Evolutionary conservation across 164 flowering plant species (phyloP), one percentile per base, ranked within the genome.

Genomic region (Aristolochia fimbriata): DNA sequence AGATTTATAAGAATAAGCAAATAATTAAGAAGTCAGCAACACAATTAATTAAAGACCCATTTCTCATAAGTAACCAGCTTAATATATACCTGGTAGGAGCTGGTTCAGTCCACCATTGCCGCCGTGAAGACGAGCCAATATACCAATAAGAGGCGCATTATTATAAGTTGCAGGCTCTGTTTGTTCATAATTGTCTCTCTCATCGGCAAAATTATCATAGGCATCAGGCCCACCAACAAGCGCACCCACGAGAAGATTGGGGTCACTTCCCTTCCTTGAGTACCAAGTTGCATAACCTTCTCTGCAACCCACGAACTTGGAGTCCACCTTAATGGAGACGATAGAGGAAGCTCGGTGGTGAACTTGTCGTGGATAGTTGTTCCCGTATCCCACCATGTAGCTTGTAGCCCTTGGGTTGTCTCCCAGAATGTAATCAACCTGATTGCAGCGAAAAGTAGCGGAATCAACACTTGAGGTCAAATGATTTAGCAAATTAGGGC

Each of bases 131-230:
- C 98, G 71, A 2, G 98, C 96, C 66, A 92, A 65, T 7, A 86
- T 37, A 14, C 98, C 98, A 19, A 92, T 59, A 63, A 92, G 80
- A 22, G 98, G 96, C 30, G 97, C 98, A 80, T 89, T 92, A 77
- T 90, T 92, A 70, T 92, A 92, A 15, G 97, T 92, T 37, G 98
- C 94, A 21, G 98, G 98, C 77, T 92, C 98, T 0, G 97, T 90
- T 62, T 92, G 98, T 73, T 87, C 86, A 30, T 83, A 92, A 49
- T 92, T 90, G 59, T 87, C 86, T 64, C 98, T 83, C 62, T 84
- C 66, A 66, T 90, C 98, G 31, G 88, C 92, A 65, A 92, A 92
- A 73, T 87, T 83, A 64, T 92, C 97, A 30, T 90, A 86, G 13
- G 86, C 91, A 83, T 87, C 96, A 54, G 98, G 98, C 0, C 98